Conservation (phyloP, 2,329 filamentous ascomycete genomes). For the Fusarium veterinarium region DNA sequence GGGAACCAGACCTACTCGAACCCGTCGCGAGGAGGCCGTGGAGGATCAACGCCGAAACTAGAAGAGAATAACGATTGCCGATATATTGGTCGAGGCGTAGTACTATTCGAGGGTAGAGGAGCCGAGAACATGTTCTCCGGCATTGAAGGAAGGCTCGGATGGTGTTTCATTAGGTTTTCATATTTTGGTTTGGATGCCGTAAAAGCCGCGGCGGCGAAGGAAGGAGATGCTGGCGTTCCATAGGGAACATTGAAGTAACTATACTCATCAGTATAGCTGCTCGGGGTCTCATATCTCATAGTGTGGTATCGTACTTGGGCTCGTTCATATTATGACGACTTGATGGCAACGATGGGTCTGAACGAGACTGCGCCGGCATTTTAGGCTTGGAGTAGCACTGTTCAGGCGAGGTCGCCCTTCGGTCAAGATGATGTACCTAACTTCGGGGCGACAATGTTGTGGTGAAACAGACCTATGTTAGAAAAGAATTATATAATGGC, state of each 20-base stretch:
- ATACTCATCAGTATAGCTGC: not conserved
- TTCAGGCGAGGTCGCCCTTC: not conserved
- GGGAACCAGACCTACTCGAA: constrained; percentile 74
- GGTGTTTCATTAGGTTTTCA: constrained; percentile 25
- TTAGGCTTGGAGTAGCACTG: not conserved
- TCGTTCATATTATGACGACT: constrained; percentile 29
- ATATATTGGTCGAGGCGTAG: constrained; percentile 3
- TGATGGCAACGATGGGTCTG: constrained; percentile 20
- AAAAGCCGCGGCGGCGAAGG: constrained; percentile 23
- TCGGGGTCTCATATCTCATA: accelerated
- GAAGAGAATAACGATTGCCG: constrained; percentile 13
- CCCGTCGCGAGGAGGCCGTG: constrained; percentile 64
- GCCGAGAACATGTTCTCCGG: constrained; percentile 12
- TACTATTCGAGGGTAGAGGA: not conserved
- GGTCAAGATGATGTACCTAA: not conserved
- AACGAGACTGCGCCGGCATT: constrained; percentile 37
- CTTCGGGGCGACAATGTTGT: not conserved
- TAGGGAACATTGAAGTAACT: constrained; percentile 51
- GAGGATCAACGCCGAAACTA: constrained; percentile 60
- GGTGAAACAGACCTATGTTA: accelerated
- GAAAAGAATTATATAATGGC: not conserved
- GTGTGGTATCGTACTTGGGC: constrained; percentile 35
- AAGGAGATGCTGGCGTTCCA: constrained; percentile 19
- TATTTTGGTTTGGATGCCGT: constrained; percentile 14
- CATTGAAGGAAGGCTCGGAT: constrained; percentile 31